These are phyloP conservation scores for Hortiboletus flavorubellus DNA, from an alignment of 768 basidiomycete genomes.

Conservation along the genomic window DNA sequence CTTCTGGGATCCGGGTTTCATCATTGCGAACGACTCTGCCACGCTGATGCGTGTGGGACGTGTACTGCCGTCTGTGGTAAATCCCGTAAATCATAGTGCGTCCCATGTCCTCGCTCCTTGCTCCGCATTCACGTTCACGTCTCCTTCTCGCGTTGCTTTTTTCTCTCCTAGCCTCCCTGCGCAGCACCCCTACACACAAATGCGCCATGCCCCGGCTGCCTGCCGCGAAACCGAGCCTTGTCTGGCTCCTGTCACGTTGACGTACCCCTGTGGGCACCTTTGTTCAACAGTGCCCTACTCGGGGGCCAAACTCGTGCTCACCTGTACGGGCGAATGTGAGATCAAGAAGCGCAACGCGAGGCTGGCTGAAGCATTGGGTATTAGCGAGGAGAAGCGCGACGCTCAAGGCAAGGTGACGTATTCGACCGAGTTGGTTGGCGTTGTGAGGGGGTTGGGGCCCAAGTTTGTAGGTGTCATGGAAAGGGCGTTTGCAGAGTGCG, in stretches of 20 bases:
- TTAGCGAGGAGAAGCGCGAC: constrained; percentile 52
- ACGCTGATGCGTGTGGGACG: constrained; percentile 73
- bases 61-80: constrained; percentile 79
- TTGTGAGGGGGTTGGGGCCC: constrained; percentile 44
- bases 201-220: constrained; percentile 85
- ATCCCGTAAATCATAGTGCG: constrained; percentile 77
- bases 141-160: no score
- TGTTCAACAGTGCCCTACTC: constrained; percentile 74
- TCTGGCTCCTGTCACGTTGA: constrained; percentile 56
- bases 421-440: constrained; percentile 56
- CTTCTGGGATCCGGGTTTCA: constrained; percentile 86
- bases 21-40: constrained; percentile 79
- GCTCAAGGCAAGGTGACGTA: constrained; percentile 46
- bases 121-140: background rate
- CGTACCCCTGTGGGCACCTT: constrained; percentile 83
- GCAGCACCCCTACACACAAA: constrained; percentile 69
- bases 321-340: constrained; percentile 81
- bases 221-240: constrained; percentile 85
- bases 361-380: constrained; percentile 90
- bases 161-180: constrained; percentile 50
- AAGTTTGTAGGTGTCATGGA: constrained; percentile 78
- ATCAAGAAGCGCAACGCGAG: constrained; percentile 84
- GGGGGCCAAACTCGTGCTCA: constrained; percentile 39
- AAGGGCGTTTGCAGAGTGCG: constrained; percentile 77
- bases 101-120: background rate